Percentiles rank a stretch among this genome's conserved stretches.
Conservation (phyloP, 2,329 filamentous ascomycete genomes). For the Phoma sp. region DNA sequence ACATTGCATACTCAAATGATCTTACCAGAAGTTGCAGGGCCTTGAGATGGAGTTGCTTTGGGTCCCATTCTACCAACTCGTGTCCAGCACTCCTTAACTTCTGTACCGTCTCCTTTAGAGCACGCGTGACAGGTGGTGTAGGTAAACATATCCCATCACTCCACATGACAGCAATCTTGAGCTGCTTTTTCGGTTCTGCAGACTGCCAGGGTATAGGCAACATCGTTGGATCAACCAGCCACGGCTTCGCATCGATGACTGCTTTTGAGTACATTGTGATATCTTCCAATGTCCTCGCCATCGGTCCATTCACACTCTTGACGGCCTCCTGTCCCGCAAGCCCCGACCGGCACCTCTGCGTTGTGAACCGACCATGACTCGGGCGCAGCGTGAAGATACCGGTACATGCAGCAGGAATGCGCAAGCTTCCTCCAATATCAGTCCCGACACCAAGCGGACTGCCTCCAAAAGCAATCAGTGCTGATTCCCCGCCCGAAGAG, state of each 20-base stretch:
- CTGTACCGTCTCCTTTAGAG: conserved; percentile 62
- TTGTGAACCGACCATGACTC: conserved; percentile 67
- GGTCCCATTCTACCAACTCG: conserved; percentile 65
- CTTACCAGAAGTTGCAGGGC: conserved; percentile 59
- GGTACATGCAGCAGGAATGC: conserved; percentile 64
- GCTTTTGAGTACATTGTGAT: conserved; percentile 53
- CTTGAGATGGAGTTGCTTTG: conserved; percentile 59
- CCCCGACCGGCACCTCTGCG: conserved; percentile 61
- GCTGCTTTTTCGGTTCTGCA: conserved; percentile 54
- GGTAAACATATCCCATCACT: conserved; percentile 60
- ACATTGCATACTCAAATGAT: neutral
- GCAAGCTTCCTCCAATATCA: conserved; percentile 67
- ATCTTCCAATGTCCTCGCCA: conserved; percentile 64
- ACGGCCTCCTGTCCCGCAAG: conserved; percentile 72
- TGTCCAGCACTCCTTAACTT: conserved; percentile 61
- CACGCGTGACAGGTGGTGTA: conserved; percentile 62
- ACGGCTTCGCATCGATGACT: conserved; percentile 56
- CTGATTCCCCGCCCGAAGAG: conserved; percentile 71
- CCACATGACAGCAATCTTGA: conserved; percentile 66
- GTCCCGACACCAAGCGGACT: conserved; percentile 69
- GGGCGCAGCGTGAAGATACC: conserved; percentile 66
- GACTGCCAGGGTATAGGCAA: conserved; percentile 62
- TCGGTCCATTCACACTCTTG: conserved; percentile 68
- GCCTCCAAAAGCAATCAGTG: conserved; percentile 66
- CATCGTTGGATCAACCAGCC: conserved; percentile 61